Conservation (phyloP, 495 filamentous ascomycete species). For the Pseudomonodictys pantanalensis region DNA sequence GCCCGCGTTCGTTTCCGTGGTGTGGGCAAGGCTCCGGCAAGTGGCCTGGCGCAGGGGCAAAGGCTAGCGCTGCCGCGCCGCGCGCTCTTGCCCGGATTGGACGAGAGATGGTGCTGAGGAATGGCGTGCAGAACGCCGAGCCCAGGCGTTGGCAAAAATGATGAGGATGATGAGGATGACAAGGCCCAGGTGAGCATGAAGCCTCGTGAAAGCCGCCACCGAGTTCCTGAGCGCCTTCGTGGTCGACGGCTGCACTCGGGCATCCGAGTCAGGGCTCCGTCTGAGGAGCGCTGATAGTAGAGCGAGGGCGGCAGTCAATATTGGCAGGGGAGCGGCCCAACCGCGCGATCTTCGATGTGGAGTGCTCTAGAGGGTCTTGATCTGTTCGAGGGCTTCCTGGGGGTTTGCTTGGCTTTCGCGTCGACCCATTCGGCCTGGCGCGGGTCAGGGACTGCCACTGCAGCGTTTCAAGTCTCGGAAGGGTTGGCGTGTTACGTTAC, state of each 20-base stretch:
- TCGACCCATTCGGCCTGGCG: conserved; percentile 8
- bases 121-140: not conserved
- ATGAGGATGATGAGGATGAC: too few species aligned
- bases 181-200: too few species aligned
- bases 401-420: not conserved
- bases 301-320: conserved; percentile 1
- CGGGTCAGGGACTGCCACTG: not conserved
- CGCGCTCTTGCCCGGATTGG: not conserved
- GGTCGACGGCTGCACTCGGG: not conserved
- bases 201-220: too few species aligned
- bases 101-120: too few species aligned
- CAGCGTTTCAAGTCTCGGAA: conserved; percentile 1
- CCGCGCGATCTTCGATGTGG: conserved; percentile 29
- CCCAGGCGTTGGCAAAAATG: too few species aligned
- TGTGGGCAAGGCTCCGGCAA: not conserved
- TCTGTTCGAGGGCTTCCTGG: too few species aligned
- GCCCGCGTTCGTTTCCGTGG: not conserved
- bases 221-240: too few species aligned
- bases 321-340: conserved; percentile 17
- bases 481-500: not conserved
- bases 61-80: conserved; percentile 6
- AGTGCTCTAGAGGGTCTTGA: conserved; percentile 14
- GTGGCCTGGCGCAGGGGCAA: not conserved
- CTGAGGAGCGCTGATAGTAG: not conserved
- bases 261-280: not conserved